Evolutionary conservation across 2,329 filamentous ascomycete species (phyloP), one percentile per base, ranked within the genome.

Genomic region (Diaporthe capsici): DNA sequence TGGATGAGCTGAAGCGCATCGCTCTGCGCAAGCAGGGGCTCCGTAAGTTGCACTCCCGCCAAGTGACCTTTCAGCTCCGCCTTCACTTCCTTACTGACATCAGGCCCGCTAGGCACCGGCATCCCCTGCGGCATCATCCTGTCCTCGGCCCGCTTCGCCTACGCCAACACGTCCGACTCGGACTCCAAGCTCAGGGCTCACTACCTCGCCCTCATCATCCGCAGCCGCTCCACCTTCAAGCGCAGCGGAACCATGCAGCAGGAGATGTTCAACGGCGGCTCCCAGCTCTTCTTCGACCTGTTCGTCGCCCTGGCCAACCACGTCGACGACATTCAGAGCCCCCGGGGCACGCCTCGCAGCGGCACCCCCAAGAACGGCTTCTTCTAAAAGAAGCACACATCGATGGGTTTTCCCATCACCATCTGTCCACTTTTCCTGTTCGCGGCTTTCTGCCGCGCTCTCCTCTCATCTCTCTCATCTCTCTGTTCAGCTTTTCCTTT

Each of bases 241-340:
- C 90, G 95, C 74, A 98, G 95, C 84, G 95, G 95, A 72, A 98
- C 95, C 8, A 98, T 98, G 95, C 96, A 98, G 85, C 91, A 94
- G 79, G 95, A 98, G 86, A 98, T 98, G 95, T 94, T 94, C 84
- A 91, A 92, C 77, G 96, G 96, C 34, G 94, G 95, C 73, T 94
- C 88, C 1, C 90, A 94, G 81, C 88, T 98, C 76, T 98, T 98
- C 87, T 98, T 98, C 82, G 96, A 98, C 82, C 88, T 98, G 57
- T 98, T 98, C 83, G 96, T 98, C 72, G 95, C 96, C 22, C 92
- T 98, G 85, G 95, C 94, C 85, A 98, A 98, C 83, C 95, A 98
- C 82, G 94, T 98, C 82, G 94, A 92, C 83, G 93, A 93, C 80
- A 89, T 92, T 77, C 88, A 90, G 7, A 88, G 87, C 74, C 86